Base-by-base conservation (phyloP, 2,329 filamentous ascomycete genomes). In the Fusarium verrucosum region DNA sequence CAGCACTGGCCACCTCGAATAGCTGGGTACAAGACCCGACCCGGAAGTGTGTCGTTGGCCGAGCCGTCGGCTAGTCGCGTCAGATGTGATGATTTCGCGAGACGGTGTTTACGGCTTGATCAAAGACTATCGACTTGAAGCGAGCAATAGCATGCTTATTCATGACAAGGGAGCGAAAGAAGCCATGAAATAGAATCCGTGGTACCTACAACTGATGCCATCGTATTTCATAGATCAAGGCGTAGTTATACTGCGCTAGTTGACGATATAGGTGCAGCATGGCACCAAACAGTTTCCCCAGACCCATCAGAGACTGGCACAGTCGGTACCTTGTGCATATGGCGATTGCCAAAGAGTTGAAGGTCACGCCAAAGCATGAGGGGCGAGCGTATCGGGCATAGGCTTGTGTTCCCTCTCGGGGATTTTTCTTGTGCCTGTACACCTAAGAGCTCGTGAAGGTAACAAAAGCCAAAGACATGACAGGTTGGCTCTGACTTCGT, bases 361-460 rank as follows among this genome's bases (percentile, higher is more conserved):
- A 22, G 17, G 45, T 16, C 37, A 49, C 45, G 26, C 17, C 23
- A 22, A 22, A 25, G 8, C 33, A 49, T 11, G 58, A 60, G 45
- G 55, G 49, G 43, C 45, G 47, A 50, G 57, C 66, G 52, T 54
- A 68, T 68, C 38, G 66, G 64, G 58, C 58, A 67, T 64, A 53
- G 65, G 36, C 60, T 73, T 75, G 74, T 79, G 73, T 75, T 69
- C 73, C 73, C 56, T 23, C 67, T 75, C 75, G 73, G 75, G 72
- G 70, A 75, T 71, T 76, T 76, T 75, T 70, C 60, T 67, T 76
- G 74, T 76, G 71, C 70, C 77, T 79, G 79, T 79, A 77, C 76
- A 57, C 74, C 69, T 64, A 68, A 68, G 71, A 68, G 73, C 73
- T 75, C 73, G 73, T 75, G 73, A 76, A 74, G 73, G 73, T 73